These are phyloP conservation scores for Takashimella koratensis DNA, from an alignment of 1,284 basidiomycete species.

Conservation along the genomic window DNA sequence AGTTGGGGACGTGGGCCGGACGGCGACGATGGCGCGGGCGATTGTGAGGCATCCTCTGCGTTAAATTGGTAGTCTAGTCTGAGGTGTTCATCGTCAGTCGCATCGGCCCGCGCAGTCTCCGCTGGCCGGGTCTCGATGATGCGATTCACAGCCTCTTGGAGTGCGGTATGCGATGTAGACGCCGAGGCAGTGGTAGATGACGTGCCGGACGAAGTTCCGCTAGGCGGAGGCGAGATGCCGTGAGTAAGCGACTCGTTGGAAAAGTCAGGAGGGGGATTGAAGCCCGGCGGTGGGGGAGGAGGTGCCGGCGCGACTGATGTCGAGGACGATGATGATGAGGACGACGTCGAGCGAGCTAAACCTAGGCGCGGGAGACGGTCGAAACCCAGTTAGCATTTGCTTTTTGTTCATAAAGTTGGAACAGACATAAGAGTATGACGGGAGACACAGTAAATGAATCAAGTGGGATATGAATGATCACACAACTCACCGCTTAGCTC, in stretches of 20 bases:
- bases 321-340: constrained; percentile 1
- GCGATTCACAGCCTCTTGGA: not conserved
- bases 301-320: constrained; percentile 8
- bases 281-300: constrained; percentile 33
- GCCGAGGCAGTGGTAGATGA: constrained; percentile 2
- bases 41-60: not conserved
- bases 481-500: not conserved
- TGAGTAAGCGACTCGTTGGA: constrained; percentile 15
- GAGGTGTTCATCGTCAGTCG: not conserved
- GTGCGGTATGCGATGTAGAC: not conserved
- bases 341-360: constrained; percentile 3
- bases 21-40: not conserved
- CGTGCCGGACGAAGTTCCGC: not conserved
- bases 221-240: constrained; percentile 14
- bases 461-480: not conserved
- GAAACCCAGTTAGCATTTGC: too few species aligned
- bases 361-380: not conserved
- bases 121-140: not conserved
- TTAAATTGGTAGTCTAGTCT: not conserved
- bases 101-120: not conserved
- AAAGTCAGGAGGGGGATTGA: constrained; percentile 38
- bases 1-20: constrained; percentile 18
- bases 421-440: not conserved
- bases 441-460: not conserved
- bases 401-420: too few species aligned